Conservation (phyloP, 768 basidiomycete genomes). For the Fibroporia radiculosa region DNA sequence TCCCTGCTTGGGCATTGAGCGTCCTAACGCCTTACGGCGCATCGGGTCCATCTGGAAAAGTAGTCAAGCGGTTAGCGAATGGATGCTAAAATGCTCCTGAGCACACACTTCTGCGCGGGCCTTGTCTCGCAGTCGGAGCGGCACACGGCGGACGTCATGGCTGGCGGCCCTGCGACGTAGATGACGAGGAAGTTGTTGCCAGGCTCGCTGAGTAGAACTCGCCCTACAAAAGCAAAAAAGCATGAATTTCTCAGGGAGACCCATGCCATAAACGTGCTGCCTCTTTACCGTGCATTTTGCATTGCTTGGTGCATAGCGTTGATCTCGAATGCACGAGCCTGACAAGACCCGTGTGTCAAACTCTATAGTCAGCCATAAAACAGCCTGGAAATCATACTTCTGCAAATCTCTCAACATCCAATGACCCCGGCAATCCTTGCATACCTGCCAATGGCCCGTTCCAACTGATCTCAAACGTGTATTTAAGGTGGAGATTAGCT, state of each 20-base stretch:
- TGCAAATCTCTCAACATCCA: constrained; percentile 86
- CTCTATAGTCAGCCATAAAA: no score
- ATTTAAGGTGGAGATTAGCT: constrained; percentile 9
- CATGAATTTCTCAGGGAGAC: no score
- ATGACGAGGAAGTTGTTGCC: constrained; percentile 90
- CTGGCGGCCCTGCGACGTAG: constrained; percentile 89
- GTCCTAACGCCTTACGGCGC: constrained; percentile 32
- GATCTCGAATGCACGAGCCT: constrained; percentile 89
- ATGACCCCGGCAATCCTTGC: constrained; percentile 55
- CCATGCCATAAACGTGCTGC: no score
- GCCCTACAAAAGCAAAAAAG: constrained; percentile 31
- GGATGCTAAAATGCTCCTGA: neutral
- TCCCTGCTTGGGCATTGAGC: constrained; percentile 32
- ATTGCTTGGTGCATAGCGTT: constrained; percentile 85
- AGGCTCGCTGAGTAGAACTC: constrained; percentile 71
- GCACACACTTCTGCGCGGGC: constrained; percentile 70
- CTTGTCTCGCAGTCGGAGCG: constrained; percentile 71
- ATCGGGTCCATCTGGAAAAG: constrained; percentile 43
- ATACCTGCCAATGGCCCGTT: constrained; percentile 36
- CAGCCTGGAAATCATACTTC: constrained; percentile 41
- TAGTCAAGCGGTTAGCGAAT: neutral
- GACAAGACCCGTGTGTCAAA: constrained; percentile 3
- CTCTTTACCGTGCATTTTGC: constrained; percentile 59
- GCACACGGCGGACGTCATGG: constrained; percentile 89
- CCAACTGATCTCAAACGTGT: neutral